Conservation (phyloP, 768 basidiomycete genomes). For the Kwoniella shandongensis region DNA sequence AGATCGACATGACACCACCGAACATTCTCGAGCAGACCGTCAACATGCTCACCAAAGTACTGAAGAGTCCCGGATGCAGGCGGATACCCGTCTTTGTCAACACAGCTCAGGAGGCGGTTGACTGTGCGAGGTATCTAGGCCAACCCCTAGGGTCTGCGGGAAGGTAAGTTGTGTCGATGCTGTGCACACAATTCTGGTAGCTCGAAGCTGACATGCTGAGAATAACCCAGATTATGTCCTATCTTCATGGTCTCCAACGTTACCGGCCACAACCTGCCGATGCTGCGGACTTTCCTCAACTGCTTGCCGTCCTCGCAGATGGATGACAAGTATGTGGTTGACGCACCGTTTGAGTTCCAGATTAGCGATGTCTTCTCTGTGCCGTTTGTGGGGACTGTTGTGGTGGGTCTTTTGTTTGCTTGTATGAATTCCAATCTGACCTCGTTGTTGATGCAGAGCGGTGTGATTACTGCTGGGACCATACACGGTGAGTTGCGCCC, state of each 20-base stretch:
- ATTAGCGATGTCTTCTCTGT: constrained; percentile 56
- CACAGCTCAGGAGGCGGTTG: constrained; percentile 75
- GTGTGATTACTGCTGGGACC: constrained; percentile 49
- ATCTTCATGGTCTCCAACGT: constrained; percentile 92
- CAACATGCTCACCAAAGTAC: constrained; percentile 87
- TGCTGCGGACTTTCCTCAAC: constrained; percentile 86
- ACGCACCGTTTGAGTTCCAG: constrained; percentile 57
- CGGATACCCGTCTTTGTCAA: constrained; percentile 61
- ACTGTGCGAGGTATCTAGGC: constrained; percentile 47
- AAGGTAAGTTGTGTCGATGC: not conserved
- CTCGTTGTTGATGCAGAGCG: constrained; percentile 24
- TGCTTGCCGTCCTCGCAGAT: constrained; percentile 82
- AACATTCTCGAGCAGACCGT: constrained; percentile 88
- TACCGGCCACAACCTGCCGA: constrained; percentile 84
- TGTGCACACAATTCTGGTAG: not conserved
- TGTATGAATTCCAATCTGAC: not conserved
- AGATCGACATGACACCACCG: constrained; percentile 95
- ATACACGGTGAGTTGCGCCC: constrained; percentile 31
- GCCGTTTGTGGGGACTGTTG: constrained; percentile 50
- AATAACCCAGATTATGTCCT: constrained; percentile 68
- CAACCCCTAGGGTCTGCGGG: constrained; percentile 26
- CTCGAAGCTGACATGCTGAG: constrained; percentile 19
- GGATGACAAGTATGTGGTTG: constrained; percentile 73
- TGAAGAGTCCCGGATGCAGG: constrained; percentile 91
- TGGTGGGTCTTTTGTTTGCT: constrained; percentile 22